Percentiles rank a stretch among this genome's conserved stretches.
Evolutionary conservation across 176 grass and related monocot genomes (phyloP).

Genomic region (Aechmea fasciata): DNA sequence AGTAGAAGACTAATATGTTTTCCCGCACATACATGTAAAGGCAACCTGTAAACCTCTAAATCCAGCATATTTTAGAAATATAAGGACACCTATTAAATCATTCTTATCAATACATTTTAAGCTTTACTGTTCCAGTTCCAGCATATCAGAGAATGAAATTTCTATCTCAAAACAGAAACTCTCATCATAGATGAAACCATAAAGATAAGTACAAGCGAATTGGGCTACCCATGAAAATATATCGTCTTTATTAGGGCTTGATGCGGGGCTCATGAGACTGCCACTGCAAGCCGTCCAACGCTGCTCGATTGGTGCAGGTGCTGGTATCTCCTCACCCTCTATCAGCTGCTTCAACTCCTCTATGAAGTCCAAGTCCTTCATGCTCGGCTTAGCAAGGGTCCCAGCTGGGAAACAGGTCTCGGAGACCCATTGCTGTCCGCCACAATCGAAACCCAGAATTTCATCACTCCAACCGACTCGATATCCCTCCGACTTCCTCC

Average conservation of each 20-base stretch:
- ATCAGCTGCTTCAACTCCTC: slow-evolving; percentile 67
- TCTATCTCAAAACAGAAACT: slow-evolving; percentile 4
- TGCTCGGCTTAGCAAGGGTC: slow-evolving; percentile 58
- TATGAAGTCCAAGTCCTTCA: slow-evolving; percentile 86
- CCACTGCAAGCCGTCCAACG: slow-evolving; percentile 70
- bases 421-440: slow-evolving; percentile 88
- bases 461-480: slow-evolving; percentile 94
- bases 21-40: too few species aligned
- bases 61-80: too few species aligned
- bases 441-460: slow-evolving; percentile 96
- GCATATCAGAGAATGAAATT: too few species aligned
- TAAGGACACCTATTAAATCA: too few species aligned
- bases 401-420: slow-evolving; percentile 82
- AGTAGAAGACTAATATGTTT: too few species aligned
- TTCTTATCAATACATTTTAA: too few species aligned
- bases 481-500: slow-evolving; percentile 93
- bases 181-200: slow-evolving; percentile 12
- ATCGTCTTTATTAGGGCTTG: slow-evolving; percentile 58
- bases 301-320: slow-evolving; percentile 88
- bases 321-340: slow-evolving; percentile 58
- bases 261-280: slow-evolving; percentile 73
- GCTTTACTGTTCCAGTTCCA: too few species aligned
- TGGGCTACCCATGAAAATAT: slow-evolving; percentile 89
- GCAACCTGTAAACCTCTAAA: too few species aligned
- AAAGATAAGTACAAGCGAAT: slow-evolving; percentile 11